phyloP scores from a whole-genome alignment of 2,329 filamentous ascomycete genomes.

The Xylaria sp. region DNA sequence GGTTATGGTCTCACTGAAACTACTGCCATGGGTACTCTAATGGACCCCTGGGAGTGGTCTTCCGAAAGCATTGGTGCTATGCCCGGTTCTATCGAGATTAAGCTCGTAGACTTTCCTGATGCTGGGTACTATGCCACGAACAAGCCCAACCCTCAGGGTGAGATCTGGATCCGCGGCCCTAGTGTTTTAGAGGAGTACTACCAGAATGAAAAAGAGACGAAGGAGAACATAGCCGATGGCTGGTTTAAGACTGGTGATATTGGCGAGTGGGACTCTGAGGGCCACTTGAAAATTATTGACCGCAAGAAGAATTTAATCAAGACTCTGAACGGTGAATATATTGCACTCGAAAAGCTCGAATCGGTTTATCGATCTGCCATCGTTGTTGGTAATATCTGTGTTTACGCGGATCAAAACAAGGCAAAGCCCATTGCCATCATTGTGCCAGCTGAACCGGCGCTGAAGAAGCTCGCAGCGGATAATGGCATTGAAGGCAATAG shows the following conservation, averaged over 20 bases:
- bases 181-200: constrained; percentile 79
- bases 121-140: constrained; percentile 82
- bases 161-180: constrained; percentile 86
- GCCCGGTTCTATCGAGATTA: constrained; percentile 79
- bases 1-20: constrained; percentile 92
- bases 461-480: constrained; percentile 62
- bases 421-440: constrained; percentile 67
- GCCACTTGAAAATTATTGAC: constrained; percentile 81
- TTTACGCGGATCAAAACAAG: constrained; percentile 63
- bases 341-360: constrained; percentile 79
- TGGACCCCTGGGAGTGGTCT: constrained; percentile 84
- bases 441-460: constrained; percentile 65
- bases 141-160: constrained; percentile 81
- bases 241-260: constrained; percentile 94
- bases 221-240: constrained; percentile 76
- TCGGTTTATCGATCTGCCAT: constrained; percentile 63
- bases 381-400: constrained; percentile 67
- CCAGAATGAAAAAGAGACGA: constrained; percentile 80
- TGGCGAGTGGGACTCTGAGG: constrained; percentile 78
- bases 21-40: constrained; percentile 77
- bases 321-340: constrained; percentile 84
- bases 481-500: constrained; percentile 65
- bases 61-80: constrained; percentile 78
- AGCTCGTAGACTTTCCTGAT: constrained; percentile 86
- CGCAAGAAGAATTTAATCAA: constrained; percentile 92